Evolutionary conservation across 305 asterid genomes (phyloP).

Genomic region (Vinca major): DNA sequence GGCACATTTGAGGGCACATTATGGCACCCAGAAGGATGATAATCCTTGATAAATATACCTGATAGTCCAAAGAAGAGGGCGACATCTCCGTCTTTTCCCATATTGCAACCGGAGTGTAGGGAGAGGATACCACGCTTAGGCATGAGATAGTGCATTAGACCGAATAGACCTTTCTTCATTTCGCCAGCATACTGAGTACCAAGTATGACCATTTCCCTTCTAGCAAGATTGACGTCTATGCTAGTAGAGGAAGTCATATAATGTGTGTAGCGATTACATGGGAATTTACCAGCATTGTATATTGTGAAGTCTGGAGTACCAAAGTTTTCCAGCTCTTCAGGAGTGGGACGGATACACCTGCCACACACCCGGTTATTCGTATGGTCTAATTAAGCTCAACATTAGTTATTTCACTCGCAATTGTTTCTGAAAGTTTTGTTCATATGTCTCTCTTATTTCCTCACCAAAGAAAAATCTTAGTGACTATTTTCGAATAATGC

Average conservation of each 20-base stretch:
- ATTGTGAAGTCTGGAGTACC: constrained; percentile 97
- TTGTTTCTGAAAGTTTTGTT: not conserved
- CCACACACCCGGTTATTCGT: constrained; percentile 51
- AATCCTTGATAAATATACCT: constrained; percentile 42
- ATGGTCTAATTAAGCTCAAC: constrained; percentile 13
- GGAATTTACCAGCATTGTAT: constrained; percentile 92
- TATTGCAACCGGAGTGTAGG: constrained; percentile 83
- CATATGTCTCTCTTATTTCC: too few species aligned
- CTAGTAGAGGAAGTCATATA: constrained; percentile 96
- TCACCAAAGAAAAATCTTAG: not conserved
- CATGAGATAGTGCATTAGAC: constrained; percentile 95
- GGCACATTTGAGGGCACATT: constrained; percentile 23
- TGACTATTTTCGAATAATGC: not conserved
- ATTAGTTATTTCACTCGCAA: not conserved
- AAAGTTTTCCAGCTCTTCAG: constrained; percentile 77
- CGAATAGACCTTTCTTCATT: constrained; percentile 92
- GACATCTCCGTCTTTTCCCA: constrained; percentile 89
- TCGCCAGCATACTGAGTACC: constrained; percentile 98
- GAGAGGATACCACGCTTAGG: constrained; percentile 90
- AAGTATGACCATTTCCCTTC: constrained; percentile 91
- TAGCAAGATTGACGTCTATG: constrained; percentile 78
- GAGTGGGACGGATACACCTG: constrained; percentile 96
- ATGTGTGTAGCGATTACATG: constrained; percentile 89
- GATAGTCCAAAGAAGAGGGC: constrained; percentile 93
- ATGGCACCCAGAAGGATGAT: constrained; percentile 26